Base-by-base conservation (phyloP, 1,284 basidiomycete genomes). In the Neolentinus lepideus region DNA sequence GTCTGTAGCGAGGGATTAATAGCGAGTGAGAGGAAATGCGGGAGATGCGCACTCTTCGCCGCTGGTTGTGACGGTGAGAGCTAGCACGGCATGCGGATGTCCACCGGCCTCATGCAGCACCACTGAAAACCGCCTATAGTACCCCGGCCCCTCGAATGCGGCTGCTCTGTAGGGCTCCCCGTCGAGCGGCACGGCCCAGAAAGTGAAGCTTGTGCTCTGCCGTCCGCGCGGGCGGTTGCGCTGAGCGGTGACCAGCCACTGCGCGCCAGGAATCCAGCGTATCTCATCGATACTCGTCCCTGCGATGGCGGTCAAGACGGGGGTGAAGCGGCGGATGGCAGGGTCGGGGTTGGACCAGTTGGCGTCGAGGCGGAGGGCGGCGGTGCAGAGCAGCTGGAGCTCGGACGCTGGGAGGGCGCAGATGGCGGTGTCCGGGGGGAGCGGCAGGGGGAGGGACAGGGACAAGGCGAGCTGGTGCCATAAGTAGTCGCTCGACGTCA, bases 221-320 rank as follows among this genome's bases (percentile, higher is more conserved):
- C 59, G 56, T 19, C 66, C 65, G 51, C 65, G 61, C 21, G 63
- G 63, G 52, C 63, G 66, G 9, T 58, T 64, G 27, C 76, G 72
- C 56, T 76, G 73, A 3, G 76, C 70, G 16, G 74, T 73, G 21
- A 78, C 67, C 16, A 81, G 71, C 75, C 76, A 78, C n/a, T 70
- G 64, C 2, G 71, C 69, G 14, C 74, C 74, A 2, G 64, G 64
- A 2, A 80, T 62, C 51, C 77, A 69, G 56, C 76, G 74, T 67
- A 79, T 74, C 51, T 75, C 69, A 25, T 69, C 68, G 51, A 76
- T 69, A 24, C 63, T 59, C 2, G 52, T 35, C 16, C 61, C 62
- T 19, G 70, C 69, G 36, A 67, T 70, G 38, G 68, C 67, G 45
- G 69, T 64, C 2, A 67, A 60, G 52, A 80, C 68, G 29, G 68